Evolutionary conservation across 192 early-diverging fungal genomes (phyloP), one percentile per base, ranked within the genome.

Genomic region (Backusella westeae): DNA sequence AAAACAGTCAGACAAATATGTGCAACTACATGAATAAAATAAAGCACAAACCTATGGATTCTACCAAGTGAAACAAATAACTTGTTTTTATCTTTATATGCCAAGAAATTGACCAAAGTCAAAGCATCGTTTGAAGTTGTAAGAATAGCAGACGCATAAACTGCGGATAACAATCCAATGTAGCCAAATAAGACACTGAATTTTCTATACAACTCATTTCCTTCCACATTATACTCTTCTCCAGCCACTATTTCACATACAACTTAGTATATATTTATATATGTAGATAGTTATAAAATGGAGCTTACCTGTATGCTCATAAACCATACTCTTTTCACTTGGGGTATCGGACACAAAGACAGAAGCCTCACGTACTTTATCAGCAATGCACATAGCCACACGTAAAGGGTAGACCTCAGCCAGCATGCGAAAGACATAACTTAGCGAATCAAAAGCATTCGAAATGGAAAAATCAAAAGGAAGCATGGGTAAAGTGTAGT

Each of bases 391-490:
- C 9, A 77, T 46, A 29, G 93, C 84, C 21, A 90, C 87, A 1
- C 77, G 80, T 12, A 82, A 77, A 21, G 89, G 73, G 67, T 90
- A 88, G 6, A 85, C 83, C 23, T 94, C 95, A 26, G 91, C 84
- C 71, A 95, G 80, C 4, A 91, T 38, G 14, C 90, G 85, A 72
- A 97, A 85, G 8, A 93, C 80, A 74, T 92, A 90, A 17, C 89
- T 86, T n/a, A 94, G 75, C 3, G 93, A 89, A 77, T 90, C 87
- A 46, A 89, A 91, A 0, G 91, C 85, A 35, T 82, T 79, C 3
- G 89, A 83, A 10, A 88, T 81, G 3, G 89, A 87, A 76, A 95
- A 91, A 74, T 95, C 91, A 74, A 89, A 90, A 2, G 95, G 94
- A 1, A 95, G 68, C 8, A 87, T 84, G 4, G 91, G 92, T n/a